Evolutionary conservation across 2,329 filamentous ascomycete genomes (phyloP).

Genomic region (Colletotrichum caudatum): DNA sequence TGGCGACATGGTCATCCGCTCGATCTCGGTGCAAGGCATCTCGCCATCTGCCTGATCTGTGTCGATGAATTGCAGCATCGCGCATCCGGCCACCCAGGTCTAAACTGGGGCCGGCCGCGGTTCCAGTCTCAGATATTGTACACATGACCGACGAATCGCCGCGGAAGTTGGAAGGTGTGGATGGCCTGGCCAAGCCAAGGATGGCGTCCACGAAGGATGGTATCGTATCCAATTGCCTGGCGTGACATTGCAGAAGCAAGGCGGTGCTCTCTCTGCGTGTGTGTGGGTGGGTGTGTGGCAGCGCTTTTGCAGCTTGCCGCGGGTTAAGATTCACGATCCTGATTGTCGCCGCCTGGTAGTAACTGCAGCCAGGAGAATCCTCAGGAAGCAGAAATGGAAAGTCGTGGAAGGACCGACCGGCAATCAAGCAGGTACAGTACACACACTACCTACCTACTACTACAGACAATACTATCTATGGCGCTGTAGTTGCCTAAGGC

Average conservation of each 20-base stretch:
- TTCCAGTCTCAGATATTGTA: conserved; percentile 26
- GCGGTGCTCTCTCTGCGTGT: neutral
- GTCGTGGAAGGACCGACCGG: neutral
- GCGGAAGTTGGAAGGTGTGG: conserved; percentile 16
- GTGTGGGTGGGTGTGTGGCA: neutral
- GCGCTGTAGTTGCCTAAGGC: neutral
- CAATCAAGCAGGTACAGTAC: neutral
- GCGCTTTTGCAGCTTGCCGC: neutral
- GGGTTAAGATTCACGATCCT: conserved; percentile 8
- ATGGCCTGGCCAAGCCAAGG: conserved; percentile 25
- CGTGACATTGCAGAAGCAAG: conserved; percentile 19
- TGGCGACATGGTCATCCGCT: conserved; percentile 36
- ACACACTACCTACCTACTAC: too few species aligned
- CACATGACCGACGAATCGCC: conserved; percentile 31
- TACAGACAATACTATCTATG: too few species aligned
- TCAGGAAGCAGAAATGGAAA: neutral
- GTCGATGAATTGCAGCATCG: conserved; percentile 34
- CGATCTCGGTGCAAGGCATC: conserved; percentile 29
- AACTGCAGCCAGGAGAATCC: neutral
- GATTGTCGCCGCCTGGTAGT: neutral
- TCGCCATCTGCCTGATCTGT: conserved; percentile 35
- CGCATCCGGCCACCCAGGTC: conserved; percentile 13
- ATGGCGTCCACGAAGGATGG: conserved; percentile 13
- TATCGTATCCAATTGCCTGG: conserved; percentile 28
- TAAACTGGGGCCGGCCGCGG: conserved; percentile 16